Conservation (phyloP, 257 asterid species). For the Fraxinus excelsior region DNA sequence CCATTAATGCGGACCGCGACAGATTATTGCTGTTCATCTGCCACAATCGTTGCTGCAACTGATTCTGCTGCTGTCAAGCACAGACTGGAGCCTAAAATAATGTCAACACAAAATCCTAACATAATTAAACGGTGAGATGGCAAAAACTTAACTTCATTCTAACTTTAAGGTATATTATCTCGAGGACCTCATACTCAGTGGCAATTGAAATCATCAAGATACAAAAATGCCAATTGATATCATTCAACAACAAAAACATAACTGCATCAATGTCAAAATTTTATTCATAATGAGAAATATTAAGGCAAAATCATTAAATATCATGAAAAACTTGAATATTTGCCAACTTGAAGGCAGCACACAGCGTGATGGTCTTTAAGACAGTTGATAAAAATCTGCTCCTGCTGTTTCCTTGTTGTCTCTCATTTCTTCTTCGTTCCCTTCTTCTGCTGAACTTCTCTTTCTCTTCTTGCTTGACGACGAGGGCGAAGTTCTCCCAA, state of each 20-base stretch:
- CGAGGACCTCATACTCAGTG: not conserved
- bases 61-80: slow-evolving; percentile 36
- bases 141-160: not conserved
- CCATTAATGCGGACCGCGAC: slow-evolving; percentile 68
- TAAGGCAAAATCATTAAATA: not conserved
- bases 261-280: not conserved
- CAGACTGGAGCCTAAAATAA: not conserved
- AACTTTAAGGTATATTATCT: not conserved
- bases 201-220: not conserved
- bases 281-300: not conserved
- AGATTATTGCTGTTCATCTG: slow-evolving; percentile 63
- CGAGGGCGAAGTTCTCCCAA: slow-evolving; percentile 48
- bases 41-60: slow-evolving; percentile 49
- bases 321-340: not conserved
- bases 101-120: not conserved
- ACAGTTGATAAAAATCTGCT: not conserved
- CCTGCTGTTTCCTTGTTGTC: not conserved
- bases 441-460: slow-evolving; percentile 44
- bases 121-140: not conserved
- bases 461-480: slow-evolving; percentile 31
- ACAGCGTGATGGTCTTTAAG: not conserved
- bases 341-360: not conserved
- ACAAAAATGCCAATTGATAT: not conserved
- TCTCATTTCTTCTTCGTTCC: slow-evolving; percentile 43
- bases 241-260: not conserved